Base-by-base conservation (phyloP, 176 grass and related monocot genomes). In the Zea luxurians region DNA sequence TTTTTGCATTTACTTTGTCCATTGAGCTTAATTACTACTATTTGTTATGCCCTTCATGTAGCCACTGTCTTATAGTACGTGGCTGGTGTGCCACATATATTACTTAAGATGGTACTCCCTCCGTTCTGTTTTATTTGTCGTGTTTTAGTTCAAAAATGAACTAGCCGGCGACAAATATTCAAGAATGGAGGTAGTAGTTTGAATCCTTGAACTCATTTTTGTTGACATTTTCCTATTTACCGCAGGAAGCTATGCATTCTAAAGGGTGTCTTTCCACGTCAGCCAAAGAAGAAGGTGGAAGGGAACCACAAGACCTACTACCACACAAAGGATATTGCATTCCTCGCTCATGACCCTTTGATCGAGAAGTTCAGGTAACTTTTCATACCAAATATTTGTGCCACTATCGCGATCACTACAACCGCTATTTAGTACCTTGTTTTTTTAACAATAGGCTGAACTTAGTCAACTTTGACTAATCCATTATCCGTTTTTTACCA, bases 221-320 rank as follows among this genome's bases (percentile, higher is more conserved):
- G 2, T 40, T 40, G 38, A 40, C 38, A 40, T 40, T 40, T 40
- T 40, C 38, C 38, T 40, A 59, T 60, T 70, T 60, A 4, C 35
- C 78, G 17, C 83, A 99, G 96, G 88, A 99, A 87, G 68, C 70
- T 99, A 99, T 99, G 96, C 84, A 99, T 99, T 55, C 90, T 99
- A 80, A 99, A 99, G 80, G 96, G 96, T 0, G 87, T 95, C 37
- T 94, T 91, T 49, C 96, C 96, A 6, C 82, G 92, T 46, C 92
- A 90, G 59, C 96, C 90, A 0, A 99, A 99, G 78, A 95, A 95
- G 83, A 99, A 99, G 75, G 88, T 93, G 41, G 92, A 95, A 74
- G 96, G 96, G 74, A 99, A 99, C 67, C 83, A 95, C 88, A 99
- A 95, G 84, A 95, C 92, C 11, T 99, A 99, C 36, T 99, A 95